These are phyloP conservation scores for Apiotrichum porosum DNA, from an alignment of 1,284 basidiomycete species.

Conservation along the genomic window DNA sequence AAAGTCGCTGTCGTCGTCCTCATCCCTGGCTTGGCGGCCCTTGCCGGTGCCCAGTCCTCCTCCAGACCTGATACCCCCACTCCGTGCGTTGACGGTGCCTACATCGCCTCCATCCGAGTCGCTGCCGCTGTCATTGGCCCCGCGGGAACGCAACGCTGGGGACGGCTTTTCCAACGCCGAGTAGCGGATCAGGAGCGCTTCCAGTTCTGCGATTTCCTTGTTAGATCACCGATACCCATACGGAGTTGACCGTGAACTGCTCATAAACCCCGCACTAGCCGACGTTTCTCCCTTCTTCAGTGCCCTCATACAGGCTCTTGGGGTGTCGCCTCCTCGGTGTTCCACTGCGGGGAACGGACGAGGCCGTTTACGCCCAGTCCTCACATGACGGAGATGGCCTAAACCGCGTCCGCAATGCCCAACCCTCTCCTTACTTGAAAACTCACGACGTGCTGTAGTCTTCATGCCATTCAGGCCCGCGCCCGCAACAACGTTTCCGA, in stretches of 20 bases:
- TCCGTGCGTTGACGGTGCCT: constrained; percentile 34
- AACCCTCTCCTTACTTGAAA: no score
- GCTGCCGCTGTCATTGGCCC: constrained; percentile 16
- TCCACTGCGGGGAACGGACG: no score
- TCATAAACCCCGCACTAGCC: neutral
- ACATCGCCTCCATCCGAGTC: constrained; percentile 33
- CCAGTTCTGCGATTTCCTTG: constrained; percentile 31
- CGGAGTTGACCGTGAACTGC: neutral
- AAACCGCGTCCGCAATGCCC: no score
- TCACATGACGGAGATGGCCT: no score
- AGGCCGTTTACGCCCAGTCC: no score
- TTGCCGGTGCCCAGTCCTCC: constrained; percentile 16
- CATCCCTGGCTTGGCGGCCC: constrained; percentile 15
- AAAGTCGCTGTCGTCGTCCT: constrained; percentile 43
- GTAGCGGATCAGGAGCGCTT: constrained; percentile 39
- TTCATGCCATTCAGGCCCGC: constrained; percentile 59
- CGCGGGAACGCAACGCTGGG: constrained; percentile 18
- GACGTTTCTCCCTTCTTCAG: no score
- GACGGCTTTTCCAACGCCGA: constrained; percentile 41
- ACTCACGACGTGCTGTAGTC: constrained; percentile 75
- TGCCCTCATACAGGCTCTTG: no score
- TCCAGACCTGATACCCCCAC: constrained; percentile 29
- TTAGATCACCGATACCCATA: no score
- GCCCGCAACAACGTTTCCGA: constrained; percentile 74
- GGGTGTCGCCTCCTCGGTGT: no score